These are phyloP conservation scores for Amaranthus cruentus DNA, from an alignment of 148 eudicot species.

Conservation along the genomic window DNA sequence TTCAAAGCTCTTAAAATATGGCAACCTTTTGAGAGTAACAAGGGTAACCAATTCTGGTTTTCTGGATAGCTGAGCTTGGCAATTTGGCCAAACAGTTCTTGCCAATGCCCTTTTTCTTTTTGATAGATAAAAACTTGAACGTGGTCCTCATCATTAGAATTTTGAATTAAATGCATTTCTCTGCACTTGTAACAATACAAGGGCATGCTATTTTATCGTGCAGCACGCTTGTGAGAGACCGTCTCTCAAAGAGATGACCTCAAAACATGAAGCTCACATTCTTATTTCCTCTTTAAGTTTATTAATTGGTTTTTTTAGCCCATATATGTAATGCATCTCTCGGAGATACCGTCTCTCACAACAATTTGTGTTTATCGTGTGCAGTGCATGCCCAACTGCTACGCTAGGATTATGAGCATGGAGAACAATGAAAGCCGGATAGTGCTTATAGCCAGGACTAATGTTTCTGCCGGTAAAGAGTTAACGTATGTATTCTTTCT, in stretches of 20 bases:
- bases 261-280: no score
- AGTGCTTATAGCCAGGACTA: conserved; percentile 79
- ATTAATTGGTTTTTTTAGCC: no score
- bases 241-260: no score
- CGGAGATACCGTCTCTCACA: no score
- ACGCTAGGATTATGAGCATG: conserved; percentile 79
- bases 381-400: conserved; percentile 98
- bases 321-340: no score
- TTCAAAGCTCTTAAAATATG: not conserved
- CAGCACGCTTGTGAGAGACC: not conserved
- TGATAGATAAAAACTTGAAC: not conserved
- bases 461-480: conserved; percentile 73
- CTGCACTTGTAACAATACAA: not conserved
- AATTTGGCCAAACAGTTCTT: not conserved
- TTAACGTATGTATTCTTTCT: conserved; percentile 52
- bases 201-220: not conserved
- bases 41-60: not conserved
- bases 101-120: not conserved
- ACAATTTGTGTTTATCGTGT: not conserved
- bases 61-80: not conserved
- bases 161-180: not conserved
- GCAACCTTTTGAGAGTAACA: no score
- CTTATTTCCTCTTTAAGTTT: no score
- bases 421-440: conserved; percentile 69
- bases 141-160: not conserved